Evolutionary conservation across 805 yeast species (phyloP), one percentile per base, ranked within the genome.

Genomic region (Candida ficus): DNA sequence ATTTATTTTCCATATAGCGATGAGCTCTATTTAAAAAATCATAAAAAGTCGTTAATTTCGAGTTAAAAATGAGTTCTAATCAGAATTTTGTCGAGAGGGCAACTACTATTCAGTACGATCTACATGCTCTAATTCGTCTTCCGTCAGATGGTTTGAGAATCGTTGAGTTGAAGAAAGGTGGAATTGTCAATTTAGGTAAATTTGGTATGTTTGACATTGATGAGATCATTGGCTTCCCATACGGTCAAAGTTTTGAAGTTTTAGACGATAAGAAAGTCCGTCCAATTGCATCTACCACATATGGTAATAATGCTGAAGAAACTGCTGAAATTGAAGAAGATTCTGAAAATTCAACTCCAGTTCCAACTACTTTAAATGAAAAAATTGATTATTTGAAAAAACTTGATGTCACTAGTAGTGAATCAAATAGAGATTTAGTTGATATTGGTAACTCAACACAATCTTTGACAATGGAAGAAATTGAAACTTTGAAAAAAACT

Each of bases 211-310:
- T 93, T 58, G 65, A 72, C 23, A 87, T 83, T 3, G 77, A 80
- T 47, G 83, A 76, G 38, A 72, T 91, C 11, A 60, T 91, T 30
- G 97, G 96, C 3, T 80, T 70, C 52, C 83, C 89, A 6, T 84
- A 76, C 54, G 99, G 98, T 2, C 91, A 86, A 50, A 78, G 95
- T 1, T 93, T 90, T 63, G 97, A 91, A 56, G 83, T 91, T 33
- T 56, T 70, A 22, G 86, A 78, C 32, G 78, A 75, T 44, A 66
- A 66, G 37, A 59, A 60, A 22, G 76, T 78, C 11, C 63, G 60
- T 31, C 80, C 83, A 4, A 71, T 79, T 29, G 61, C 63, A 42
- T 62, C 71, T 35, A 55, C 67, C 43, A 56, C 64, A 4, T 60
- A 54, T 38, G 59, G 54, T 35, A 53, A 49, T 9, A 62, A 47